phyloP scores from a whole-genome alignment of 441 rosid species.

The Populus hybrid region DNA sequence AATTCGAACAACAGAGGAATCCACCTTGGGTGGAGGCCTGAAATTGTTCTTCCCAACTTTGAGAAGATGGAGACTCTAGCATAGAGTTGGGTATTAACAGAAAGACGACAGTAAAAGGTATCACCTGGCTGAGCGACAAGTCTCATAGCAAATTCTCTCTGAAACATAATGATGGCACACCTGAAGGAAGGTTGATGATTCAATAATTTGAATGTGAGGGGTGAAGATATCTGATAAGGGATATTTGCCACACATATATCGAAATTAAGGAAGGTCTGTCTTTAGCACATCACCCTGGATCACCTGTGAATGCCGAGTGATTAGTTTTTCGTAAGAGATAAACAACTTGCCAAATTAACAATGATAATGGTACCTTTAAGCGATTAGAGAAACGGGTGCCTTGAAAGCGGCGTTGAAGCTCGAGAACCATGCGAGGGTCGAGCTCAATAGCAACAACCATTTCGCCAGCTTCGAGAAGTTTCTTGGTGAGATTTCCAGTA shows the following conservation, averaged over 20 bases:
- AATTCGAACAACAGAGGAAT: slow-evolving; percentile 89
- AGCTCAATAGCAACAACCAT: slow-evolving; percentile 78
- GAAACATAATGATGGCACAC: slow-evolving; percentile 90
- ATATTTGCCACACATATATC: slow-evolving; percentile 92
- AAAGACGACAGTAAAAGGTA: slow-evolving; percentile 75
- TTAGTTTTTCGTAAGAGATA: not conserved
- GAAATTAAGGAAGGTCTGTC: slow-evolving; percentile 81
- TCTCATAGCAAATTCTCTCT: slow-evolving; percentile 93
- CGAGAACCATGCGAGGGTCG: slow-evolving; percentile 91
- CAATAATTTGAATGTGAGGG: slow-evolving; percentile 60
- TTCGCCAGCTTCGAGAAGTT: slow-evolving; percentile 86
- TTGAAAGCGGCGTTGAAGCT: slow-evolving; percentile 84
- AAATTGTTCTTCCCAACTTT: slow-evolving; percentile 95
- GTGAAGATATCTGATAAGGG: slow-evolving; percentile 81
- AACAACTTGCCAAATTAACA: not conserved
- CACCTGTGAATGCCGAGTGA: slow-evolving; percentile 40
- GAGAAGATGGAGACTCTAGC: slow-evolving; percentile 88
- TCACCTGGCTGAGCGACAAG: slow-evolving; percentile 88
- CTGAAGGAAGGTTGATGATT: slow-evolving; percentile 76
- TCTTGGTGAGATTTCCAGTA: slow-evolving; percentile 87
- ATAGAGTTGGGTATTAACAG: slow-evolving; percentile 79
- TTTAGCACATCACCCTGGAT: slow-evolving; percentile 88
- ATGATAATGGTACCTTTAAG: slow-evolving; percentile 38
- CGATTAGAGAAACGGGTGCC: slow-evolving; percentile 62
- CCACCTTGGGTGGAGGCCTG: slow-evolving; percentile 95